Conservation (phyloP, 345 rosid genomes). For the Citrus reticulata region DNA sequence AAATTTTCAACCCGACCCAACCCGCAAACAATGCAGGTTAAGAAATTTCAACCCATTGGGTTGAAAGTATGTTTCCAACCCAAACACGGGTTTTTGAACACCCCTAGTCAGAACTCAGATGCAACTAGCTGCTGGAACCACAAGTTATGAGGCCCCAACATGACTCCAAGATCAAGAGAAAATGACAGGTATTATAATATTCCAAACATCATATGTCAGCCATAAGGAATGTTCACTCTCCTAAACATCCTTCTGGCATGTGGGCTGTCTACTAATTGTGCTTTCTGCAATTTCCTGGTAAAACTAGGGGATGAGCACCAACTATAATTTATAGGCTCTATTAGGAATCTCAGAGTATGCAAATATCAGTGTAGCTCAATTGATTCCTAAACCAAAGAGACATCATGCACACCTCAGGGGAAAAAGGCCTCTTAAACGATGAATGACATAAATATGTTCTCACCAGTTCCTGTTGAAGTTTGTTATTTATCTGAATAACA, state of each 20-base stretch:
- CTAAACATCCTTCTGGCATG: neutral
- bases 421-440: neutral
- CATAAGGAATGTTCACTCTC: neutral
- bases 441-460: conserved; percentile 3
- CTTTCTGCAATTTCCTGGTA: neutral
- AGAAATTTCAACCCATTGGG: no score
- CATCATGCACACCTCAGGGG: neutral
- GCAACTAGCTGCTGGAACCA: neutral
- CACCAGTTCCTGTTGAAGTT: conserved; percentile 72
- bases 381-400: neutral
- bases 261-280: neutral
- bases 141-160: neutral
- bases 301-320: neutral
- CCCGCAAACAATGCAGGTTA: no score
- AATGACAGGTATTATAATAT: neutral
- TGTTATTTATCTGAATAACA: conserved; percentile 39
- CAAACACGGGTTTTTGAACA: no score
- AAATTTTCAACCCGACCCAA: no score
- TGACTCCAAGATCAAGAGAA: neutral
- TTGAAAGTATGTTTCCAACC: no score
- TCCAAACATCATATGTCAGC: neutral
- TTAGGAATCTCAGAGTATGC: neutral
- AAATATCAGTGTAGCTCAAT: neutral
- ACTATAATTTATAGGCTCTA: neutral
- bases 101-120: neutral